Base-by-base conservation (phyloP, 2,329 filamentous ascomycete species). In the Clarireedia monteithiana region DNA sequence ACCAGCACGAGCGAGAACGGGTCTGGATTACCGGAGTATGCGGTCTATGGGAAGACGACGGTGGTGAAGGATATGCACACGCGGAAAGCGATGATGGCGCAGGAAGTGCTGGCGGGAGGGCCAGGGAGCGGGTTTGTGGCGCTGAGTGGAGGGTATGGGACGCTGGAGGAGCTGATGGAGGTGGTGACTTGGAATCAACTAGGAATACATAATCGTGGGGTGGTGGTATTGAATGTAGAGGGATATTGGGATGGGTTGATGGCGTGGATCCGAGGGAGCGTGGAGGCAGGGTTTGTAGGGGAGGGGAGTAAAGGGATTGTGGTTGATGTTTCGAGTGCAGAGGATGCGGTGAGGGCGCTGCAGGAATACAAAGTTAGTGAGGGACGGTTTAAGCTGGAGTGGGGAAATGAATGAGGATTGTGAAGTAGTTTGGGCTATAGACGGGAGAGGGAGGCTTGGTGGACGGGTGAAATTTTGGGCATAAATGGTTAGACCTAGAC, bases 11-110 rank as follows among this genome's bases (percentile, higher is more conserved):
- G 20, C 4, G 14, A 26, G 20, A 15, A 39, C 26, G 1, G 46
- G 23, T 67, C 70, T 50, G 68, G 53, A 0, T 38, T 66, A 2
- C 64, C 64, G 0, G 82, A 83, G 66, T 57, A 58, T 30, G 70
- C 68, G 4, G 71, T 83, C 4, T 99, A 89, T 69, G 94, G 94
- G 9, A 77, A 79, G 45, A 96, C 91, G 12, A 96, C 91, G 0
- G 83, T 96, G 7, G 94, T 97, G 27, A 80, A 84, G 64, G 91
- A 96, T 70, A 99, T 99, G 94, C 94, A 99, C 74, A 91, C 89
- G 44, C 84, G 94, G 61, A 99, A 99, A 77, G 83, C 88, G 64
- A 79, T 94, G 75, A 97, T 99, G 94, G 92, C 91, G 6, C 78
- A 84, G 65, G 88, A 92, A 70, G 91, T 97, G 15, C 80, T 95